Evolutionary conservation across 2,329 filamentous ascomycete genomes (phyloP), one percentile per base, ranked within the genome.

Genomic region (Aspergillus clavatus): DNA sequence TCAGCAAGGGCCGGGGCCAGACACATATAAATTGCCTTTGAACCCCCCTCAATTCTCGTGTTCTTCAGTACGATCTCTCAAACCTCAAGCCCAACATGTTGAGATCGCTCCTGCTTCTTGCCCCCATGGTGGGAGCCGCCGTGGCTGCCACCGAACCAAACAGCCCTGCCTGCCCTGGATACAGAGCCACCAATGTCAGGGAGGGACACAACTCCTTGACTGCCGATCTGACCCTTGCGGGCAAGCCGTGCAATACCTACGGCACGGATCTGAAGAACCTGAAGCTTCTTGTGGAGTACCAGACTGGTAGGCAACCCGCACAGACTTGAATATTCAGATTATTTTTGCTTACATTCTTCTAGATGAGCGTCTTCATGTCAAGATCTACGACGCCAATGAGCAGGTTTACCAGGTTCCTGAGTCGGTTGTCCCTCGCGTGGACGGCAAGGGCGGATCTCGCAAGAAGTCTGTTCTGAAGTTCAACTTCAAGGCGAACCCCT

Each of bases 341-440:
- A 21, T n/a, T 41, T 16, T 38, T 40, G 5, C n/a, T n/a, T 31
- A 33, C 19, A 37, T 28, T 39, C 40, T 12, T 11, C 29, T 45
- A 84, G 82, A 80, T 36, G 72, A 77, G 18, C 82, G 85, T n/a
- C 75, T 89, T 3, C 86, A 88, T 59, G 81, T 89, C 59, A 78
- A 85, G 57, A 87, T 89, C 45, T 80, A 83, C 51, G 87, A 91
- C 63, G 74, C 77, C 5, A 78, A 72, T n/a, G 76, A 84, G 51
- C 75, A 81, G 22, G 83, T 86, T 38, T 91, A 87, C 57, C 86
- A 90, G 61, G 79, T 91, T 1, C 86, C 86, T 10, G 80, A 84
- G 27, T 77, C 77, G 2, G 79, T 88, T 21, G 71, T 90, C 18
- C 76, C 83, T 2, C 79, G 84, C 1, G 83, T 84, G 0, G 55